phyloP scores from a whole-genome alignment of 2,329 filamentous ascomycete genomes.

The Nigrospora oryzae region DNA sequence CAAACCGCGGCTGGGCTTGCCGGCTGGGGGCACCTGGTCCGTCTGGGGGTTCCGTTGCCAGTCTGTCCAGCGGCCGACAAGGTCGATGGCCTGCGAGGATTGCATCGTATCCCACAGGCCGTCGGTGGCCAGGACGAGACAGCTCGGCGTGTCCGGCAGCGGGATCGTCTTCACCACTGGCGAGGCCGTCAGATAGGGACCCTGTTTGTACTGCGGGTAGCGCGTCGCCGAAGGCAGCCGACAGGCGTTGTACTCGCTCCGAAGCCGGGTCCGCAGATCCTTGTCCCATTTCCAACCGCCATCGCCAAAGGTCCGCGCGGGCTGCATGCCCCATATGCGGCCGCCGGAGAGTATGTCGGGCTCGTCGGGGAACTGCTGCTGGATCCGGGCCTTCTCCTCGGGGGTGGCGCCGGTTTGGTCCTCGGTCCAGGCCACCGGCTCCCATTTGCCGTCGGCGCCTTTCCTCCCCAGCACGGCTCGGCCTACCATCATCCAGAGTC shows the following conservation, averaged over 20 bases:
- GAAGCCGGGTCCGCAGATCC: slow-evolving; percentile 33
- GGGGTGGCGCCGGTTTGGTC: slow-evolving; percentile 60
- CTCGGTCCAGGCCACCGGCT: slow-evolving; percentile 43
- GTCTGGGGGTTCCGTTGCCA: slow-evolving; percentile 13
- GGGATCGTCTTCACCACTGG: slow-evolving; percentile 52
- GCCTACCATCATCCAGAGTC: too few species aligned
- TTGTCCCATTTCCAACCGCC: slow-evolving; percentile 58
- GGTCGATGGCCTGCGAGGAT: slow-evolving; percentile 47
- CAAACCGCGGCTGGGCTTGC: background rate
- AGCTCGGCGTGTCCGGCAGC: slow-evolving; percentile 40
- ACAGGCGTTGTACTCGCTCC: slow-evolving; percentile 37
- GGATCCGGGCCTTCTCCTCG: slow-evolving; percentile 46
- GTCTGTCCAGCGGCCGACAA: slow-evolving; percentile 46
- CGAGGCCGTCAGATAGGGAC: slow-evolving; percentile 61
- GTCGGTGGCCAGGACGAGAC: slow-evolving; percentile 59
- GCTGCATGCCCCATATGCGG: slow-evolving; percentile 50
- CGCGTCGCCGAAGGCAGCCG: slow-evolving; percentile 26
- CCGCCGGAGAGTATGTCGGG: slow-evolving; percentile 47
- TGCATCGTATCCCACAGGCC: slow-evolving; percentile 57
- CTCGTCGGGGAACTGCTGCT: slow-evolving; percentile 54
- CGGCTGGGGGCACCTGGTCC: background rate
- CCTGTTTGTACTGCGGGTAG: slow-evolving; percentile 37
- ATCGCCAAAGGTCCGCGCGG: slow-evolving; percentile 63
- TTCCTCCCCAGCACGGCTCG: slow-evolving; percentile 52
- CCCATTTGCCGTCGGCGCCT: slow-evolving; percentile 36